Conservation (phyloP, 2,329 filamentous ascomycete genomes). For the Diaporthe helianthi region DNA sequence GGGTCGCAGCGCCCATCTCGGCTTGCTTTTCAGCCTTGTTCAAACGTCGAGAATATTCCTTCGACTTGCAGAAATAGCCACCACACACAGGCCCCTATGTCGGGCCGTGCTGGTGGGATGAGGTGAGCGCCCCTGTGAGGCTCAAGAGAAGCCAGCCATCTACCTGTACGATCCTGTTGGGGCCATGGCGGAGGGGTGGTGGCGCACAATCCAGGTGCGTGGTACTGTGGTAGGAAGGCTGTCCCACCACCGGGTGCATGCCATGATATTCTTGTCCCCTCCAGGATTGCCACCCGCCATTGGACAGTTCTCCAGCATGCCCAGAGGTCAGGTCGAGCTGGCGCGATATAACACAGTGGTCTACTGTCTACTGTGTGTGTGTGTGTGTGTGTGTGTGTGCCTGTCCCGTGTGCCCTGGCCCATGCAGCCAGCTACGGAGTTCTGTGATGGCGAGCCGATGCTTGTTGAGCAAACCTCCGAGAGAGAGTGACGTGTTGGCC, state of each 20-base stretch:
- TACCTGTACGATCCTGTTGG: slow-evolving; percentile 16
- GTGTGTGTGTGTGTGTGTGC: neutral
- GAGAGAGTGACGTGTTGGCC: neutral
- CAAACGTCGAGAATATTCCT: slow-evolving; percentile 25
- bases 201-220: neutral
- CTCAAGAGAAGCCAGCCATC: slow-evolving; percentile 31
- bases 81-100: neutral
- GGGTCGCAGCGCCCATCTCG: slow-evolving; percentile 14
- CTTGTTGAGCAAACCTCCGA: neutral
- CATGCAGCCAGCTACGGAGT: neutral
- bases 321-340: neutral
- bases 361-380: no score
- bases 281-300: slow-evolving; percentile 8
- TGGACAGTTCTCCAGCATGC: neutral
- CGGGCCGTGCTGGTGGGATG: slow-evolving; percentile 13
- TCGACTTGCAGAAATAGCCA: slow-evolving; percentile 28
- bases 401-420: neutral
- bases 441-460: neutral
- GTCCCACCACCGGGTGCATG: slow-evolving; percentile 7
- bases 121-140: slow-evolving; percentile 30
- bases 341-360: neutral
- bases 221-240: neutral
- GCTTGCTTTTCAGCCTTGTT: slow-evolving; percentile 25
- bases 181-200: neutral
- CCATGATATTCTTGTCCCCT: slow-evolving; percentile 9